Evolutionary conservation across 805 yeast genomes (phyloP), one percentile per base, ranked within the genome.

Genomic region (Myxozyma melibiosi): DNA sequence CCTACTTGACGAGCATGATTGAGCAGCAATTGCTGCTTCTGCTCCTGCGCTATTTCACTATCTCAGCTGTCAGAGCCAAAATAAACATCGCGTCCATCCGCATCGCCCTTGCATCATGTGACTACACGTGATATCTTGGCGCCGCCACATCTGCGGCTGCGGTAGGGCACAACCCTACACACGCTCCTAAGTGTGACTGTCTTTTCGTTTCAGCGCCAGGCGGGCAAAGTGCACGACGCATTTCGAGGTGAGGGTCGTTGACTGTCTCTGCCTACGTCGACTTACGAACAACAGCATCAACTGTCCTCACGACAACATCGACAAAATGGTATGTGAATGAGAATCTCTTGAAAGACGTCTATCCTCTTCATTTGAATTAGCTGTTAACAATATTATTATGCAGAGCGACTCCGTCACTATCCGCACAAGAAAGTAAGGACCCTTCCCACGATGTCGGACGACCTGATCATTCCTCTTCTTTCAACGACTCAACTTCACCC

Each of bases 361-460:
- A 35, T 11, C 25, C n/a, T 25, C 7, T 8, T 44, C 35, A 20
- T 30, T 20, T 35, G 42, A 22, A 20, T 16, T 50, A 41, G 31
- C 27, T 18, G 16, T 24, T 40, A n/a, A 18, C 4, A 2, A 31
- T 6, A 2, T 8, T 41, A n/a, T 28, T 4, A 20, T 35, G 14
- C 41, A 56, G 65, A 61, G 65, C 58, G 99, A 94, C 95, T 91
- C 98, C 78, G 91, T 94, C 82, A 94, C 99, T 76, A 88, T 94
- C 84, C 92, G 98, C 86, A 92, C 98, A 79, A 88, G 98, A 87
- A 92, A 86, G 84, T 64, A 64, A 46, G 66, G 42, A 8, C n/a
- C 38, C 48, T 9, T 13, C 25, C 14, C 24, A 24, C 18, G n/a
- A n/a, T n/a, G n/a, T n/a, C n/a, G n/a, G n/a, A 24, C 25, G 46